Conservation (phyloP, 2,329 filamentous ascomycete species). For the Thielaviopsis populi region DNA sequence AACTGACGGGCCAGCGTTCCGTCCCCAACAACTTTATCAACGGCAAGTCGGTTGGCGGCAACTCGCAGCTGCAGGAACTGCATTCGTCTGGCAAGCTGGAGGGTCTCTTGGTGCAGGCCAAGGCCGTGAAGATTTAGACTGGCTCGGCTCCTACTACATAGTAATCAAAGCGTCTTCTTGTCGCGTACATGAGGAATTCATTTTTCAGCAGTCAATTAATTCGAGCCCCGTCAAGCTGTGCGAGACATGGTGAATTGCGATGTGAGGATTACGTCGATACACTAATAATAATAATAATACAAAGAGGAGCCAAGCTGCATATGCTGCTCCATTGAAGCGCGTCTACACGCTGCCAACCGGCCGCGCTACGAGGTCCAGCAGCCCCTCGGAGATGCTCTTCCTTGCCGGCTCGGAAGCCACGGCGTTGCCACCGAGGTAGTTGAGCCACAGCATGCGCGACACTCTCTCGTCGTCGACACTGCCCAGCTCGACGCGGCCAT, state of each 20-base stretch:
- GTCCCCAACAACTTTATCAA: slow-evolving; percentile 94
- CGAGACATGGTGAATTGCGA: slow-evolving; percentile 18
- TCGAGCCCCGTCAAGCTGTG: no score
- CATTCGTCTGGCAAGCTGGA: slow-evolving; percentile 31
- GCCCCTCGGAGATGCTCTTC: slow-evolving; percentile 68
- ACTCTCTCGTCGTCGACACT: slow-evolving; percentile 64
- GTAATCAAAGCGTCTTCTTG: slow-evolving; percentile 4
- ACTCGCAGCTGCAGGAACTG: slow-evolving; percentile 64
- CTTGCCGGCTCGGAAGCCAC: slow-evolving; percentile 75
- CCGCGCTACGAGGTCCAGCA: slow-evolving; percentile 75
- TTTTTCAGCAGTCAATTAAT: neutral
- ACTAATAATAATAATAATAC: slow-evolving; percentile 25
- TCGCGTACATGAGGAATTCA: neutral
- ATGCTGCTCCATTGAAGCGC: neutral
- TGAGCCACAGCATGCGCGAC: slow-evolving; percentile 69
- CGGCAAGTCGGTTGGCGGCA: slow-evolving; percentile 86
- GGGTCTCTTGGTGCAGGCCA: slow-evolving; percentile 29
- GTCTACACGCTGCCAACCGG: slow-evolving; percentile 65
- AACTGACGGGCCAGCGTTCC: slow-evolving; percentile 69
- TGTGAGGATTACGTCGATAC: slow-evolving; percentile 8
- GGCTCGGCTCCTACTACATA: slow-evolving; percentile 10
- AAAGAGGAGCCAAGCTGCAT: slow-evolving; percentile 37
- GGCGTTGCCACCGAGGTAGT: slow-evolving; percentile 73
- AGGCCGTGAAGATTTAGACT: slow-evolving; percentile 29
- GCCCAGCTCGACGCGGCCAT: slow-evolving; percentile 45